phyloP scores from a whole-genome alignment of 805 yeast species.

The Metschnikowia vanudenii region DNA sequence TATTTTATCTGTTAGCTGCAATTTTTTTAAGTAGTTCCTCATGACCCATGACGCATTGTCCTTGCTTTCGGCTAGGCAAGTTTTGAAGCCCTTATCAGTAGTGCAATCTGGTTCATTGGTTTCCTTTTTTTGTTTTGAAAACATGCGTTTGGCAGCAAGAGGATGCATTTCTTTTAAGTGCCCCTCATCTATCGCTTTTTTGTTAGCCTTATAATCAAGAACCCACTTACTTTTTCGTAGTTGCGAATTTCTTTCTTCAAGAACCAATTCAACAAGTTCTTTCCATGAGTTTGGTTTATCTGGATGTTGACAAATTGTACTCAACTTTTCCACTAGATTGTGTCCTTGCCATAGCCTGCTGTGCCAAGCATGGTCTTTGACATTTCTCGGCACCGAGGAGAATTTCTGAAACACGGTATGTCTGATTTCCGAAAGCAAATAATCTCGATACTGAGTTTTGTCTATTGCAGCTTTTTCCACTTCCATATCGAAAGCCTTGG shows the following conservation, averaged over 20 bases:
- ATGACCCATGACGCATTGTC: slow-evolving; percentile 22
- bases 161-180: slow-evolving; percentile 12
- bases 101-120: background rate
- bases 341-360: slow-evolving; percentile 14
- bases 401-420: slow-evolving; percentile 21
- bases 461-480: slow-evolving; percentile 13
- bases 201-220: slow-evolving; percentile 15
- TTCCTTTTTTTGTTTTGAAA: slow-evolving; percentile 8
- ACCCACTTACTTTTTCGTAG: slow-evolving; percentile 21
- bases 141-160: slow-evolving; percentile 11
- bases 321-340: slow-evolving; percentile 13
- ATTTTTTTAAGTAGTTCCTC: slow-evolving; percentile 28
- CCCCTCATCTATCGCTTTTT: slow-evolving; percentile 11
- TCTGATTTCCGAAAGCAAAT: slow-evolving; percentile 20
- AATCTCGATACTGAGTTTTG: slow-evolving; percentile 16
- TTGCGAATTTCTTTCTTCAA: slow-evolving; percentile 15
- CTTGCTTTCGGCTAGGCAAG: slow-evolving; percentile 13
- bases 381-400: slow-evolving; percentile 1
- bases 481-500: slow-evolving; percentile 4
- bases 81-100: slow-evolving; percentile 16
- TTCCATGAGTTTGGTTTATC: slow-evolving; percentile 8
- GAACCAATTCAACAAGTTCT: slow-evolving; percentile 16
- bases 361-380: slow-evolving; percentile 6
- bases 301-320: slow-evolving; percentile 6
- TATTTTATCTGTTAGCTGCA: slow-evolving; percentile 26